A percentile compares a stretch with the other conserved stretches of the same genome.
phyloP scores from a whole-genome alignment of 805 yeast species.

The Myxozyma vanderwaltii region DNA sequence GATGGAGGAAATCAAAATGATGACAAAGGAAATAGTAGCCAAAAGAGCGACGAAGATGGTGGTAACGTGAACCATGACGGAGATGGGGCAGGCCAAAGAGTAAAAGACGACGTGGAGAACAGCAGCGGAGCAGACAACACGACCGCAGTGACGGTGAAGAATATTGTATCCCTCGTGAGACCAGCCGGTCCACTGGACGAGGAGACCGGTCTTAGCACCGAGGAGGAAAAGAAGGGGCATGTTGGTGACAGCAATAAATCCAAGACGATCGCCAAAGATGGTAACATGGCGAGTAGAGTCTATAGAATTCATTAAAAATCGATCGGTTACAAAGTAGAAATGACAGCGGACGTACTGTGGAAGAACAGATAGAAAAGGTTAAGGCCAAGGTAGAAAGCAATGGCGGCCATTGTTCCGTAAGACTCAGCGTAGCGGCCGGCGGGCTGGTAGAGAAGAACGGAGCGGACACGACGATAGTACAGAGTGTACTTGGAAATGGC shows the following conservation, averaged over 20 bases:
- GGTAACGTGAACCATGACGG: slow-evolving; percentile 34
- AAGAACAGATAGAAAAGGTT: slow-evolving; percentile 30
- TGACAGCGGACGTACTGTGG: slow-evolving; percentile 7
- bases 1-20: slow-evolving; percentile 32
- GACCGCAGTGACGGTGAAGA: slow-evolving; percentile 34
- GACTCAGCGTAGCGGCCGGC: slow-evolving; percentile 32
- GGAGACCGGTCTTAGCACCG: slow-evolving; percentile 34
- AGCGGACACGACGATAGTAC: slow-evolving; percentile 31
- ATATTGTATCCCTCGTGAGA: slow-evolving; percentile 35
- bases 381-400: slow-evolving; percentile 32
- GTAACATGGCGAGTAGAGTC: slow-evolving; percentile 32
- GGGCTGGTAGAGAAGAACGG: slow-evolving; percentile 33
- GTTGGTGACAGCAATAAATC: slow-evolving; percentile 32
- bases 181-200: slow-evolving; percentile 36
- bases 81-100: slow-evolving; percentile 31
- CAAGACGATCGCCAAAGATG: slow-evolving; percentile 35
- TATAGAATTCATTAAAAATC: neutral
- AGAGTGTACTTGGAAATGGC: slow-evolving; percentile 21
- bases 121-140: slow-evolving; percentile 32
- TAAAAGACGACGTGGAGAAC: slow-evolving; percentile 32
- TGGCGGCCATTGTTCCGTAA: slow-evolving; percentile 33
- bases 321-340: neutral
- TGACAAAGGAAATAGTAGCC: slow-evolving; percentile 28
- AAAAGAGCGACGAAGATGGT: slow-evolving; percentile 32
- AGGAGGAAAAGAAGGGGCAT: slow-evolving; percentile 34